Evolutionary conservation across 108 stramenopile species (phyloP).

Genomic region (Cyclotella atomus): DNA sequence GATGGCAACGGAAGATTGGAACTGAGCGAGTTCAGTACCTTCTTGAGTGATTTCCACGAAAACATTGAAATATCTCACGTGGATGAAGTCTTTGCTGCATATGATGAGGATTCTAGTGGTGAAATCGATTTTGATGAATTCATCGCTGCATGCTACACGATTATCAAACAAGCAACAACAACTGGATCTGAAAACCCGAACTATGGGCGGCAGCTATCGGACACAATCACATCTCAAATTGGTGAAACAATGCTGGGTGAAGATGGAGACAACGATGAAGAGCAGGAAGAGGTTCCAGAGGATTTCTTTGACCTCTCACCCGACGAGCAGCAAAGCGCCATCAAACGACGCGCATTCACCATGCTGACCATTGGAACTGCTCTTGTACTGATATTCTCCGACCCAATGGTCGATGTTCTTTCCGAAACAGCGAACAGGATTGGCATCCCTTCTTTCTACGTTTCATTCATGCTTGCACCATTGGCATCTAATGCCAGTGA

Average conservation of each 20-base stretch:
- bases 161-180: constrained; percentile 49
- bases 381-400: constrained; percentile 91
- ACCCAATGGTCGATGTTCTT: constrained; percentile 98
- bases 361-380: constrained; percentile 89
- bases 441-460: constrained; percentile 88
- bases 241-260: constrained; percentile 9
- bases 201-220: neutral
- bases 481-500: constrained; percentile 96
- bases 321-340: constrained; percentile 84
- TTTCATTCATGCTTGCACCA: constrained; percentile 95
- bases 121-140: constrained; percentile 89
- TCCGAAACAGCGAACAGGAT: constrained; percentile 87
- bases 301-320: constrained; percentile 75
- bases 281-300: constrained; percentile 82
- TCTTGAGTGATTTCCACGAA: constrained; percentile 90
- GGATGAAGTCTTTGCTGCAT: constrained; percentile 56
- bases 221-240: neutral
- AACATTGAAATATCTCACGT: constrained; percentile 53
- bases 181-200: neutral
- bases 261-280: constrained; percentile 58
- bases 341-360: constrained; percentile 83
- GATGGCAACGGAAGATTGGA: constrained; percentile 74
- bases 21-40: constrained; percentile 68
- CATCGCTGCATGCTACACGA: constrained; percentile 77
- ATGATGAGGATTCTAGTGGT: constrained; percentile 77